Evolutionary conservation across 1,284 basidiomycete species (phyloP).

Genomic region (Peniophora sp.): DNA sequence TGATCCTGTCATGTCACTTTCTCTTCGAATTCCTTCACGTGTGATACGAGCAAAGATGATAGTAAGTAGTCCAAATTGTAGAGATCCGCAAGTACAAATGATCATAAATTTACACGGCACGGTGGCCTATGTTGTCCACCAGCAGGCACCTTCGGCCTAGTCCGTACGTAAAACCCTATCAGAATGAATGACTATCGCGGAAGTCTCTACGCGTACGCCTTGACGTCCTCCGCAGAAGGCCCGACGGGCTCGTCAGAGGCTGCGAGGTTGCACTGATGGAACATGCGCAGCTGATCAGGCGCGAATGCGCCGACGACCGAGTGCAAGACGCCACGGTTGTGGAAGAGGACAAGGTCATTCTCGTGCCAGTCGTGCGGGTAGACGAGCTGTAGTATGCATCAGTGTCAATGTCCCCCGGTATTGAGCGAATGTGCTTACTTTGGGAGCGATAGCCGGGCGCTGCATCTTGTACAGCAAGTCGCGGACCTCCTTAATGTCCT

Average conservation of each 20-base stretch:
- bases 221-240: constrained; percentile 54
- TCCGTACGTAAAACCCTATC: no score
- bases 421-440: constrained; percentile 34
- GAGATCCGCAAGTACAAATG: no score
- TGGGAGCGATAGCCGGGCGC: constrained; percentile 70
- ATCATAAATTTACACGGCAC: no score
- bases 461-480: constrained; percentile 73
- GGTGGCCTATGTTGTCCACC: no score
- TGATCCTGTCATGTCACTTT: no score
- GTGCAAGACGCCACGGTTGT: constrained; percentile 73
- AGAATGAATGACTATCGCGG: no score
- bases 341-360: constrained; percentile 61
- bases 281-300: constrained; percentile 63
- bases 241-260: constrained; percentile 65
- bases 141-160: no score
- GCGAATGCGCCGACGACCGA: constrained; percentile 72
- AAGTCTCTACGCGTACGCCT: constrained; percentile 44
- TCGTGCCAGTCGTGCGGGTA: constrained; percentile 65
- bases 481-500: constrained; percentile 63
- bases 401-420: no score
- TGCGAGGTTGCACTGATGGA: constrained; percentile 80
- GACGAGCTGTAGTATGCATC: constrained; percentile 30
- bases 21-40: no score
- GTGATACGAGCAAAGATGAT: no score
- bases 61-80: no score